A percentile compares a stretch with the other conserved stretches of the same genome.
Conservation (phyloP, 2,329 filamentous ascomycete species). For the Ophiocordyceps camponoti-rufipedis region DNA sequence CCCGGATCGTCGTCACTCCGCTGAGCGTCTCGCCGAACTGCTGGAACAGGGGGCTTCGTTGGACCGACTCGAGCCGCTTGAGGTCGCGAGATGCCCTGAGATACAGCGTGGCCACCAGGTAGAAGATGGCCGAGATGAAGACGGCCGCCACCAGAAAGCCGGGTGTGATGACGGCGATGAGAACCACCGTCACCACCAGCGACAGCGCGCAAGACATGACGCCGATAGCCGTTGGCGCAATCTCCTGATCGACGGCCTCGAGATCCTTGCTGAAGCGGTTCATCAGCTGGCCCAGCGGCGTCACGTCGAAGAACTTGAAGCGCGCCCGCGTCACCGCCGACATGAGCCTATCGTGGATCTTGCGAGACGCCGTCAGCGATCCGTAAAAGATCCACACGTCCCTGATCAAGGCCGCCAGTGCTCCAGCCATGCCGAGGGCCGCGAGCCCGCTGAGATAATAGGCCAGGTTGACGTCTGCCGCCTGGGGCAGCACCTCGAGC, state of each 20-base stretch:
- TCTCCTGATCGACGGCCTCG: conserved; percentile 86
- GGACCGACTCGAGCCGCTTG: conserved; percentile 85
- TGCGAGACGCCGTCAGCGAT: conserved; percentile 72
- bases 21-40: conserved; percentile 93
- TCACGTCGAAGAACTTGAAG: conserved; percentile 96
- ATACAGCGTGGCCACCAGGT: conserved; percentile 72
- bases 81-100: conserved; percentile 84
- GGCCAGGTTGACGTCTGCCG: conserved; percentile 48
- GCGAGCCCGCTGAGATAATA: conserved; percentile 82
- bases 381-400: conserved; percentile 87
- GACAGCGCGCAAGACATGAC: conserved; percentile 45
- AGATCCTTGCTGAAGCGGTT: conserved; percentile 98
- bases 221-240: conserved; percentile 76
- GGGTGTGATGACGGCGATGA: conserved; percentile 81
- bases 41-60: conserved; percentile 88
- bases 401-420: conserved; percentile 62
- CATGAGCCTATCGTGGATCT: conserved; percentile 66
- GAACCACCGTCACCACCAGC: conserved; percentile 65
- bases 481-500: conserved; percentile 6
- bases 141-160: conserved; percentile 73
- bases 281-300: conserved; percentile 88
- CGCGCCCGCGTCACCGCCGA: conserved; percentile 68
- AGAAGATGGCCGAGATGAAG: conserved; percentile 72
- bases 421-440: conserved; percentile 57
- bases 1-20: conserved; percentile 90